A percentile compares a stretch with the other conserved stretches of the same genome.
Evolutionary conservation across 768 basidiomycete genomes (phyloP).

Genomic region (Pleurotus ostreatus): DNA sequence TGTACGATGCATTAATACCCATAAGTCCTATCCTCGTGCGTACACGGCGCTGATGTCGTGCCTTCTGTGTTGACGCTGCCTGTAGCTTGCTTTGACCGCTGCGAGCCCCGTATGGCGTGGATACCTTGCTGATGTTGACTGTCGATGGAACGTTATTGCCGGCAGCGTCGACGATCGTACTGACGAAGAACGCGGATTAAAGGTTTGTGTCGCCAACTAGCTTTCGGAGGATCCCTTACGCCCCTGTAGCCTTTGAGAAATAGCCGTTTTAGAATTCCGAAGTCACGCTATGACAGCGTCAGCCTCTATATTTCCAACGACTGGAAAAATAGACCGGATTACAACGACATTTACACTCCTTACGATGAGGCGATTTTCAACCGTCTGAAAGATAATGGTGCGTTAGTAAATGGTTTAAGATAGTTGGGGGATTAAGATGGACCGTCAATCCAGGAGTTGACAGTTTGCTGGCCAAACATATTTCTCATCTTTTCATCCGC

Average conservation of each 20-base stretch:
- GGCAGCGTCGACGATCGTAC: constrained; percentile 98
- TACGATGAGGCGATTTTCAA: constrained; percentile 73
- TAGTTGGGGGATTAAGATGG: too few species aligned
- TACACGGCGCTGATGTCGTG: background rate
- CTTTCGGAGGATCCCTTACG: constrained; percentile 8
- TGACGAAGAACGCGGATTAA: constrained; percentile 87
- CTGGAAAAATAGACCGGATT: constrained; percentile 86
- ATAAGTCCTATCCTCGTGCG: constrained; percentile 91
- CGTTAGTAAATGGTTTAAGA: constrained; percentile 13
- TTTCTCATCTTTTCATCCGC: constrained; percentile 95
- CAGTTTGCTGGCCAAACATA: constrained; percentile 80
- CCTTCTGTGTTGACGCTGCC: background rate
- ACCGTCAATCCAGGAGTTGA: constrained; percentile 63
- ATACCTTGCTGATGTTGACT: constrained; percentile 94
- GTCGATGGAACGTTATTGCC: constrained; percentile 97
- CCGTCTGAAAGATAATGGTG: constrained; percentile 75
- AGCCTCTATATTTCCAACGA: constrained; percentile 88
- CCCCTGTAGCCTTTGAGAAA: constrained; percentile 65
- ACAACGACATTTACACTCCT: constrained; percentile 85
- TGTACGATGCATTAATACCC: constrained; percentile 96
- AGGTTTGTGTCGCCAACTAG: constrained; percentile 38
- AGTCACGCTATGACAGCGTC: constrained; percentile 96
- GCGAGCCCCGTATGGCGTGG: constrained; percentile 95
- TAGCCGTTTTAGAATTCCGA: constrained; percentile 78
- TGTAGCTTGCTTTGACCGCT: constrained; percentile 87